Base-by-base conservation (phyloP, 768 basidiomycete species). In the Pluteus cervinus region DNA sequence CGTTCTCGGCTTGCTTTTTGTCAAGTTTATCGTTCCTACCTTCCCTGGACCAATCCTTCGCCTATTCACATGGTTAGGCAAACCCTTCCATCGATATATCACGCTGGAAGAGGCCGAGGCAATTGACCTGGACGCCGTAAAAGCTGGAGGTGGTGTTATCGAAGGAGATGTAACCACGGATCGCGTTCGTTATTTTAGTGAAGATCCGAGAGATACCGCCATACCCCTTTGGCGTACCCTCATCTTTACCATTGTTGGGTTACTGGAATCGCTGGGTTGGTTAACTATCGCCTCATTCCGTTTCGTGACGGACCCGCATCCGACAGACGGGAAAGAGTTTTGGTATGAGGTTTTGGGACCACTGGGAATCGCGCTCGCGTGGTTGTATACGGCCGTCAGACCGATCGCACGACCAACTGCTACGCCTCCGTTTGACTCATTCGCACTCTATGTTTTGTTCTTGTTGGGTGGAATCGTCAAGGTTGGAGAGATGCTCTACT, bases 321-420 rank as follows among this genome's bases (percentile, higher is more conserved):
- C 47, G 20, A 38, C 49, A 2, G 69, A 68, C 62, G 45, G 38
- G 10, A 65, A 57, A 12, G 41, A 68, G 2, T 61, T 61, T 5
- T n/a, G n/a, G n/a, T n/a, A n/a, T n/a, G n/a, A n/a, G n/a, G n/a
- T n/a, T n/a, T n/a, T n/a, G n/a, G n/a, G n/a, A n/a, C 60, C 68
- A 0, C 58, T 81, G 33, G 50, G 81, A 21, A 48, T 74, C 17
- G 74, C 76, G 0, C 43, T 60, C 0, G 61, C 75, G 3, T 89
- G 87, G 87, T 53, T 83, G 25, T 87, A 85, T 47, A 75, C 80
- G 1, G 57, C 75, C 14, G 47, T 68, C 15, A 75, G 76, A 31
- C 75, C 81, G 1, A 58, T 81, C 10, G 49, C 68, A 20, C 61
- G 62, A 25, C 76, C 79, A 0, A 61, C 64, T 4, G 57, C 72